Evolutionary conservation across 2,329 filamentous ascomycete species (phyloP), one percentile per base, ranked within the genome.

Genomic region (Chaetomium strumarium): DNA sequence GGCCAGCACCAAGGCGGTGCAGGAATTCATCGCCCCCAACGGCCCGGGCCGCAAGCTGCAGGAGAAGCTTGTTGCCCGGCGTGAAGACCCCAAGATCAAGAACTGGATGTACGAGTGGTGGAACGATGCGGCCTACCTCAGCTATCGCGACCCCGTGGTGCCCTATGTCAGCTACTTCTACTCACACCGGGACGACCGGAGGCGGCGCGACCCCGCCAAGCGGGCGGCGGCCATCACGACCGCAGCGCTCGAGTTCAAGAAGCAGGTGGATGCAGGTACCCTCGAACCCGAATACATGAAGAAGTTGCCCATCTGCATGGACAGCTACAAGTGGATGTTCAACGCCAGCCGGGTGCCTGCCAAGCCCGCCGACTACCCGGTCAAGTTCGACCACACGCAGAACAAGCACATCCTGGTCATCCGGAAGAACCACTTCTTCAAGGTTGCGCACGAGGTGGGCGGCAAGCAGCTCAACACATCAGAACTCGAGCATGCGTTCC

Each of bases 141-240:
- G 75, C 60, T 97, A 97, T 76, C 87, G 92, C 60, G 93, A 97
- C 69, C 93, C 93, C 11, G 89, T 99, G 43, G 88, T 97, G 16
- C 93, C 93, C 56, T 99, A 97, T 68, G 93, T 99, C 66, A 96
- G 90, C 72, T 99, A 99, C 80, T 99, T 99, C 76, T 99, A 99
- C 77, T 96, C 91, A 51, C 92, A 97, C 75, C 84, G 90, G 61
- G 93, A 99, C 71, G 95, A 99, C 72, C 84, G 89, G 62, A 81
- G 85, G 67, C 83, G 92, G 60, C 84, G 90, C 58, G 83, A 96
- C 70, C 93, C 93, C 0, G 85, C 87, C 58, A 95, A 95, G 79
- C 88, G 93, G 58, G 93, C 93, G 3, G 93, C 93, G 4, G 91
- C 92, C 59, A 86, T 99, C 60, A 84, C 88, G 1, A 90, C 88